Evolutionary conservation across 2,329 filamentous ascomycete genomes (phyloP), one percentile per base, ranked within the genome.

Genomic region (Mycosphaerella sp.): DNA sequence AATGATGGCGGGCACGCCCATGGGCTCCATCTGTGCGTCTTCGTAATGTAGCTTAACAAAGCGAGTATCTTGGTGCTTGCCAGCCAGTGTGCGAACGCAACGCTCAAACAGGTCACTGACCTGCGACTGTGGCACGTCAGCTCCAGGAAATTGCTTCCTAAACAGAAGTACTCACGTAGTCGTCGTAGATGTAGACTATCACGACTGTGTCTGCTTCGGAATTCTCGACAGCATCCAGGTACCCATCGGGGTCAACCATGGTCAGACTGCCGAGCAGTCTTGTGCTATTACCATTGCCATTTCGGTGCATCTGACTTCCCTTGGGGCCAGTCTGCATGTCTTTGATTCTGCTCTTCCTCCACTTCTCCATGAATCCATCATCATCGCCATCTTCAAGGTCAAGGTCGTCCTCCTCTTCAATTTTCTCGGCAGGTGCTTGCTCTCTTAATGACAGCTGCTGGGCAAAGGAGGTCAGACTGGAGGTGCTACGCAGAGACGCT

Each of bases 171-270:
- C 83, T 69, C 80, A 95, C 90, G 77, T 87, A 80, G 57, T 87
- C 81, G 67, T 96, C 90, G 70, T 90, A 93, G 61, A 98, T 90
- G 73, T 92, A 95, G 29, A 98, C 93, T 2, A 96, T 86, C 1
- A 97, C 91, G 3, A 87, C 80, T 0, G 89, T 92, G 45, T 92
- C 87, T 45, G 84, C 74, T 39, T 83, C 78, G 4, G 92, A 89
- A 73, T 89, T 93, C 74, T 98, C 93, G 63, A 97, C 89, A 52
- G 92, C 91, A 71, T 97, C 91, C n/a, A 98, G 80, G 66, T 95
- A 98, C 14, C 91, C 93, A 60, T 86, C 77, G 6, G 89, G 92
- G 75, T 97, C 91, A 1, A 97, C 93, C 55, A 83, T 80, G 58
- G 91, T 86, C 59, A 97, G 75, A 10, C 80, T 81, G 21, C 93